Percentiles rank a stretch among this genome's conserved stretches.
Conservation (phyloP, 2,329 filamentous ascomycete species). For the Fusarium paranaense region DNA sequence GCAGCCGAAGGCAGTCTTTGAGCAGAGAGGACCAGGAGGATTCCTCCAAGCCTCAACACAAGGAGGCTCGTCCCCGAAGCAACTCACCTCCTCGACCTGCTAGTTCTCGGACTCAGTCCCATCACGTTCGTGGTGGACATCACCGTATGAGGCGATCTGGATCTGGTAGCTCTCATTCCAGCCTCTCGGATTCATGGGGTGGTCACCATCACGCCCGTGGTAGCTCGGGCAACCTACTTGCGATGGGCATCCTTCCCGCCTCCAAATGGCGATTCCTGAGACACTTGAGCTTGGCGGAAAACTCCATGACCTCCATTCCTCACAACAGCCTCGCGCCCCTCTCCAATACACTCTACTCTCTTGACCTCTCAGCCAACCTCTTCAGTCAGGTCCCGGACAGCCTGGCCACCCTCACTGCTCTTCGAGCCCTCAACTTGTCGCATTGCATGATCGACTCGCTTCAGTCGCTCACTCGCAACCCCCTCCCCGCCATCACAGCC, state of each 20-base stretch:
- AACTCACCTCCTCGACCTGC: constrained; percentile 83
- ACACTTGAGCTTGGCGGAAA: constrained; percentile 92
- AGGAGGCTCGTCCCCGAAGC: constrained; percentile 72
- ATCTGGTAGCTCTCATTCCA: constrained; percentile 93
- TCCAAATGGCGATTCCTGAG: constrained; percentile 96
- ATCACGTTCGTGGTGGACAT: constrained; percentile 74
- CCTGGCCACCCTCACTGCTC: constrained; percentile 82
- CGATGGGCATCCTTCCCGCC: constrained; percentile 77
- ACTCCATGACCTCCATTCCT: constrained; percentile 84
- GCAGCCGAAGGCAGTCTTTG: constrained; percentile 55
- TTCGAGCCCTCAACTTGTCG: constrained; percentile 93
- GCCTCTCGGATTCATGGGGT: constrained; percentile 73
- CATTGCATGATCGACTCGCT: constrained; percentile 98
- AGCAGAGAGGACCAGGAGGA: constrained; percentile 62
- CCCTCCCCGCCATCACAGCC: constrained; percentile 91
- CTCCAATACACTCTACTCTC: constrained; percentile 87
- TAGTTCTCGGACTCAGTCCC: constrained; percentile 78
- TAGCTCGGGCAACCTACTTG: constrained; percentile 82
- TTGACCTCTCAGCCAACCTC: constrained; percentile 92
- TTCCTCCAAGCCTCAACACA: constrained; percentile 53
- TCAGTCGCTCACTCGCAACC: constrained; percentile 85
- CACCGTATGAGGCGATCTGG: constrained; percentile 87
- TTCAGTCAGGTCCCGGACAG: constrained; percentile 96
- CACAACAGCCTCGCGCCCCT: constrained; percentile 82
- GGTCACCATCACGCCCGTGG: constrained; percentile 68